A percentile compares a stretch with the other conserved stretches of the same genome.
Evolutionary conservation across 768 basidiomycete species (phyloP).

Genomic region (Brasilioporus rufonigricans): DNA sequence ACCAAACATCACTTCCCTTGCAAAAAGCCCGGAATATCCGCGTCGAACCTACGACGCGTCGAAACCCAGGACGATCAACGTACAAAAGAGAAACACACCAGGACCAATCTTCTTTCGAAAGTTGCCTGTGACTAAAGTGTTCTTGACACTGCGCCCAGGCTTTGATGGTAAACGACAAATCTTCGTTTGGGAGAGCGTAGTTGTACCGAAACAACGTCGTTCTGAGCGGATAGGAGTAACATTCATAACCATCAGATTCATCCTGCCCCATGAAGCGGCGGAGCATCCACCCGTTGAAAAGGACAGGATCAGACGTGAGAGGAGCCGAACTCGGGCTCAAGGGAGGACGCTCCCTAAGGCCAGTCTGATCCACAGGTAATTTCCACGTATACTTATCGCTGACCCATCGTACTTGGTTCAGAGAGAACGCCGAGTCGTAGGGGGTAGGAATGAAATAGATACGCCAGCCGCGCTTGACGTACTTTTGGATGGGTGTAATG

Average conservation of each 20-base stretch:
- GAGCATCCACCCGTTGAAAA: neutral
- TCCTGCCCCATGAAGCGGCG: neutral
- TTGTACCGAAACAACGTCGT: neutral
- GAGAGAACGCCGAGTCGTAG: constrained; percentile 13
- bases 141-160: neutral
- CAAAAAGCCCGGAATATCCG: neutral
- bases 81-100: neutral
- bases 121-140: neutral
- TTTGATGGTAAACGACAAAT: neutral
- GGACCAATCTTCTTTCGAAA: neutral
- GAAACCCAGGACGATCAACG: neutral
- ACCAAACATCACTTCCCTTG: neutral
- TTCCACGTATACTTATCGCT: constrained; percentile 24
- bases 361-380: neutral
- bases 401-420: constrained; percentile 26
- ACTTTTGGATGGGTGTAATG: constrained; percentile 29
- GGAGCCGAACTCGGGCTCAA: neutral
- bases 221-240: neutral
- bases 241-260: neutral
- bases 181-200: neutral
- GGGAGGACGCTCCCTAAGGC: neutral
- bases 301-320: neutral
- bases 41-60: neutral
- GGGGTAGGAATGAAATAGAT: constrained; percentile 6
- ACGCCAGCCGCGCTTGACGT: constrained; percentile 36